Evolutionary conservation across 768 basidiomycete species (phyloP).

Genomic region (Pleurotus platypus): DNA sequence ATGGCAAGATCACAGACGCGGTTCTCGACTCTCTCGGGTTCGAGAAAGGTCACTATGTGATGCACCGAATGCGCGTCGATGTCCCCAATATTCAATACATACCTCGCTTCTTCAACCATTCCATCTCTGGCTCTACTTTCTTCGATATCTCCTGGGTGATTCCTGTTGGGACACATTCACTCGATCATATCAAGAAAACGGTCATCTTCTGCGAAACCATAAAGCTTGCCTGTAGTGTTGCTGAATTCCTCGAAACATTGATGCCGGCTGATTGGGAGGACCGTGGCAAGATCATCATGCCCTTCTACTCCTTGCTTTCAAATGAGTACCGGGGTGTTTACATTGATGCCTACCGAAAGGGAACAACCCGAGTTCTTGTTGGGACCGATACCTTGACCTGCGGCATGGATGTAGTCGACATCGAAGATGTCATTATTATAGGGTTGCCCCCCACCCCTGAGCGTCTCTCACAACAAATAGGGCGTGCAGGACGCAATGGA

Average conservation of each 20-base stretch:
- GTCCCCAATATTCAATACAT: not conserved
- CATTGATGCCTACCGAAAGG: too few relatives aligned
- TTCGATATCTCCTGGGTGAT: not conserved
- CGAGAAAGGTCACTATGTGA: not conserved
- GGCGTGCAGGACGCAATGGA: constrained; percentile 5
- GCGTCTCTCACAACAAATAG: too few relatives aligned
- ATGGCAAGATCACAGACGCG: not conserved
- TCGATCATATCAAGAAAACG: not conserved
- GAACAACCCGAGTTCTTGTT: not conserved
- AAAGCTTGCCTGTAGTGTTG: not conserved
- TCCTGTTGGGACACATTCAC: not conserved
- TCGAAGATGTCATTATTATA: constrained; percentile 12
- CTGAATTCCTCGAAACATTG: not conserved
- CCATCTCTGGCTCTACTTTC: not conserved
- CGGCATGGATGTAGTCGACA: constrained; percentile 10
- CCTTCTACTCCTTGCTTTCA: too few relatives aligned
- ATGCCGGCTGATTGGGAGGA: not conserved
- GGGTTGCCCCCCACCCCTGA: too few relatives aligned
- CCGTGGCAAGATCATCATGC: not conserved
- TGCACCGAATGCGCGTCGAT: not conserved
- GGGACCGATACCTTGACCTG: constrained; percentile 9
- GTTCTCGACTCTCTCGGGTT: not conserved
- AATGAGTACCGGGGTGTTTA: too few relatives aligned
- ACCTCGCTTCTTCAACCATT: not conserved
- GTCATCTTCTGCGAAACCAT: not conserved